Evolutionary conservation across 768 basidiomycete genomes (phyloP).

Genomic region (Filobasidium wieringae): DNA sequence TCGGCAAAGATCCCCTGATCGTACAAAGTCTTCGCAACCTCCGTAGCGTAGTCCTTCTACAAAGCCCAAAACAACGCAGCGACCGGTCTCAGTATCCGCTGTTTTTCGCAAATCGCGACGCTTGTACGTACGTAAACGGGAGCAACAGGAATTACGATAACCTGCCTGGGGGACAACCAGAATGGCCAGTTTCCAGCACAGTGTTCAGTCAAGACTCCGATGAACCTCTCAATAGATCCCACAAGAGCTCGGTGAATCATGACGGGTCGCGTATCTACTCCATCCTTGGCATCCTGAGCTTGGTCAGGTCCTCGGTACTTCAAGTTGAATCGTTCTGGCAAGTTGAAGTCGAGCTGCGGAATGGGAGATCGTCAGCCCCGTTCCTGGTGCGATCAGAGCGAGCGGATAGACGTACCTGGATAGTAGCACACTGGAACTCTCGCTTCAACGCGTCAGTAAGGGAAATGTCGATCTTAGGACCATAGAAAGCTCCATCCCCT

Average conservation of each 20-base stretch:
- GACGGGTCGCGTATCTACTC: conserved; percentile 62
- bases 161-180: conserved; percentile 95
- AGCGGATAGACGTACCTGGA: conserved; percentile 41
- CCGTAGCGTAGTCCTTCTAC: conserved; percentile 79
- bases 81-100: background rate
- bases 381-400: background rate
- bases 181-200: conserved; percentile 99
- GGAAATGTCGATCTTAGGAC: conserved; percentile 89
- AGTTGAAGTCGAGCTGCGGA: conserved; percentile 86
- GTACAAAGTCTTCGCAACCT: conserved; percentile 59
- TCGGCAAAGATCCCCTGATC: conserved; percentile 71
- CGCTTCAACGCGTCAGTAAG: conserved; percentile 82
- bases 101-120: background rate
- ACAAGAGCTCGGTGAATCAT: conserved; percentile 97
- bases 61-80: background rate
- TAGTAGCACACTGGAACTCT: conserved; percentile 96
- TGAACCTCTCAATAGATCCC: conserved; percentile 87
- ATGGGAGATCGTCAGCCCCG: background rate
- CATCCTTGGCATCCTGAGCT: conserved; percentile 14
- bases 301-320: conserved; percentile 69
- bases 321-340: conserved; percentile 90
- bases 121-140: conserved; percentile 58
- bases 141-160: conserved; percentile 86
- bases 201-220: conserved; percentile 93
- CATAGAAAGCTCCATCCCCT: conserved; percentile 98